Evolutionary conservation across 768 basidiomycete genomes (phyloP), one percentile per base, ranked within the genome.

Genomic region (Serendipita sp.): DNA sequence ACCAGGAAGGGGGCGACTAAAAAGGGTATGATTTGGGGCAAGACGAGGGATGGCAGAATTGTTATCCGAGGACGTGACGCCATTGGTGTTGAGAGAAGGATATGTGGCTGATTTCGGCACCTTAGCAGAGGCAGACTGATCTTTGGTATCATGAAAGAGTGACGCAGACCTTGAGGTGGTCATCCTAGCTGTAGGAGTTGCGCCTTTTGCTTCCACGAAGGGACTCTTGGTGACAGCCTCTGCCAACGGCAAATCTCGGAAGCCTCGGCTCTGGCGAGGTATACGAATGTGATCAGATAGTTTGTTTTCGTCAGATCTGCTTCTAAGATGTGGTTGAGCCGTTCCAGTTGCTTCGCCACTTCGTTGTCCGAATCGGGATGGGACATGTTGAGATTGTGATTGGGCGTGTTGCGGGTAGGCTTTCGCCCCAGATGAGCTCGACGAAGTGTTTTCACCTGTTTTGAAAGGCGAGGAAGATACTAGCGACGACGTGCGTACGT

Each of bases 391-490:
- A 51, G 66, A 63, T 13, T 38, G 47, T n/a, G 56, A 32, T 32
- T 24, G 35, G 28, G 4, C 35, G 35, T 28, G 30, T 82, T 77
- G 66, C 83, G 82, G 2, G 81, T 82, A 16, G 45, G 46, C 34
- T 64, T 66, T 54, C 53, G n/a, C 53, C 18, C 3, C 41, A 47
- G 54, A 30, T 16, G 34, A 35, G 35, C 11, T 32, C 32, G 65
- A 32, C 18, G 53, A 44, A 28, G 54, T 38, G 38, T 24, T 65
- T 62, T 35, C 32, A 38, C 47, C 48, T 7, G 30, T 51, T 70
- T 86, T 88, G 77, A 92, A 92, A 8, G 89, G 89, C 10, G 90
- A 92, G 69, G 90, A 90, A 34, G 86, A 84, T 16, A 92, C 90
- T 65, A 91, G 84, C 71, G 86, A 84, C 72, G 84, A 88, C 69